Evolutionary conservation across 83 land plant species (phyloP), one percentile per base, ranked within the genome.

Genomic region (Picea abies): DNA sequence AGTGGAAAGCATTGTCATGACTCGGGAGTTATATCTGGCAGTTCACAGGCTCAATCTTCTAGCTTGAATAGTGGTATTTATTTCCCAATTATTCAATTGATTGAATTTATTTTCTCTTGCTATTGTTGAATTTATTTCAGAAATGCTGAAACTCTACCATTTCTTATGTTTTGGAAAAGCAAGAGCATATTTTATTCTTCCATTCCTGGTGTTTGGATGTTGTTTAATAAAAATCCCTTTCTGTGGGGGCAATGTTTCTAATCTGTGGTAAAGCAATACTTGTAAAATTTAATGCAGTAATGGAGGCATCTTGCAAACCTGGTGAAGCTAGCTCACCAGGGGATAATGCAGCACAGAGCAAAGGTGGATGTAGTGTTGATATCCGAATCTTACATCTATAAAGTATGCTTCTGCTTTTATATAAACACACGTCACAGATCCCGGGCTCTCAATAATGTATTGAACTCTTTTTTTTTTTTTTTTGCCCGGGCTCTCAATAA

Each of bases 21-120:
- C 41, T 44, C 56, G 47, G 47, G 77, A 41, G 25, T 49, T 73
- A 23, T 8, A 10, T 58, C 25, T 44, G 56, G 60, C 58, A 41
- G 56, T 73, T 44, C 16, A 47, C 26, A 22, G 10, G 49, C 23
- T 7, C 60, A 47, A 75, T 17, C 29, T 75, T n/a, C 78, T 75
- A 75, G 78, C 23, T 75, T 75, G 26, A 47, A 44, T 44, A 7
- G 76, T 39, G 19, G 52, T 41, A 73, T 75, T 47, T 75, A 25
- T 12, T 56, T 47, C 78, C 58, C 78, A 75, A 75, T 47, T 75
- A 75, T 75, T 75, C 60, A 22, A n/a, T 75, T 47, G 16, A 75
- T 75, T 75, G 49, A 75, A n/a, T 47, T 75, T 56, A 12, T 56
- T 9, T 14, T 75, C 78, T 44, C 60, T 47, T 75, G 78, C 14